Evolutionary conservation across 495 filamentous ascomycete genomes (phyloP).

Genomic region (Haplographium delicatum): DNA sequence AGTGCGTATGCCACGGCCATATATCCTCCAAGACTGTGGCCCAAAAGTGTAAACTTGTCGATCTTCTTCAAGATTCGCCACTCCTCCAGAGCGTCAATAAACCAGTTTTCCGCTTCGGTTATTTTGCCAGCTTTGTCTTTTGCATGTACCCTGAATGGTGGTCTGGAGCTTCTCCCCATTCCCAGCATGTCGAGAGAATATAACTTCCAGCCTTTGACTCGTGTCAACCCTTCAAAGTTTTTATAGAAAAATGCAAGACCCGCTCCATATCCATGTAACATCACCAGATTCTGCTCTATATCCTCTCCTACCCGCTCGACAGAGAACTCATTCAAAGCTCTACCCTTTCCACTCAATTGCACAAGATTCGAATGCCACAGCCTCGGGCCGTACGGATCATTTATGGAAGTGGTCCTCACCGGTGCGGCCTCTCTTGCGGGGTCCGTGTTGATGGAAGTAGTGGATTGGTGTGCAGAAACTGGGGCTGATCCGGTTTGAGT

Average conservation of each 20-base stretch:
- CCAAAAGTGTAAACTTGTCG: constrained; percentile 86
- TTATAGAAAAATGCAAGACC: constrained; percentile 97
- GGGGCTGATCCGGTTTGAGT: constrained; percentile 56
- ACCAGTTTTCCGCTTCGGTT: constrained; percentile 89
- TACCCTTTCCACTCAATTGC: constrained; percentile 74
- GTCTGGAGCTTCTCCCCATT: constrained; percentile 86
- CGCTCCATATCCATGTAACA: constrained; percentile 95
- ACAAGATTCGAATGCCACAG: constrained; percentile 84
- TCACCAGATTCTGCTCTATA: constrained; percentile 76
- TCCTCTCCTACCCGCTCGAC: constrained; percentile 78
- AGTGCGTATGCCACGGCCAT: constrained; percentile 90
- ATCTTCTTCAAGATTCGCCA: constrained; percentile 87
- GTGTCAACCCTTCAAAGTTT: constrained; percentile 84
- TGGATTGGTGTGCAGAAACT: constrained; percentile 30
- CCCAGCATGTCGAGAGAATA: constrained; percentile 90
- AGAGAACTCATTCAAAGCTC: constrained; percentile 87
- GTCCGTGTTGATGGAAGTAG: constrained; percentile 32
- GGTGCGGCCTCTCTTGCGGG: constrained; percentile 17
- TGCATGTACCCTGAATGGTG: constrained; percentile 74
- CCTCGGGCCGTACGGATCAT: constrained; percentile 80
- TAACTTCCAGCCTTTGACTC: constrained; percentile 76
- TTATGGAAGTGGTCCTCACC: constrained; percentile 34
- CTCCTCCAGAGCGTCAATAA: constrained; percentile 92
- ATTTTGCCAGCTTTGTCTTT: constrained; percentile 80
- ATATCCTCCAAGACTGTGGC: constrained; percentile 91